phyloP scores from a whole-genome alignment of 2,329 filamentous ascomycete genomes.

The Xylaria sp. region DNA sequence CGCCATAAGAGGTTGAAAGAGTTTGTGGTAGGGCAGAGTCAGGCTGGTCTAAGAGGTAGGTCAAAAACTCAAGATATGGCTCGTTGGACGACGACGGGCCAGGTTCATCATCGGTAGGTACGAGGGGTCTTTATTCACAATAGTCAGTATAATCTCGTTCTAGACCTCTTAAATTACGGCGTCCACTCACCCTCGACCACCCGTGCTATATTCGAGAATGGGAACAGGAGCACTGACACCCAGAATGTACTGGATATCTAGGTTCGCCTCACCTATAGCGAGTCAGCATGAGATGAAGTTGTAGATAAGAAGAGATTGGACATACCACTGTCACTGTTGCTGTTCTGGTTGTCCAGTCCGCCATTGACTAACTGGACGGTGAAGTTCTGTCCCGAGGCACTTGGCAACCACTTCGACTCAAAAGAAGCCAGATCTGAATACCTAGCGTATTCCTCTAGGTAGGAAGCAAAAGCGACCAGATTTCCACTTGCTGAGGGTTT shows the following conservation, averaged over 20 bases:
- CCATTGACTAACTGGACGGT: constrained; percentile 66
- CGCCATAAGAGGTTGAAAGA: constrained; percentile 72
- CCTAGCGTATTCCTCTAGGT: constrained; percentile 60
- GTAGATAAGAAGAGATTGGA: constrained; percentile 27
- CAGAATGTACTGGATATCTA: constrained; percentile 71
- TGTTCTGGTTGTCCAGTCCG: constrained; percentile 61
- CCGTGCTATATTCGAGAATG: constrained; percentile 68
- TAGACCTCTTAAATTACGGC: constrained; percentile 52
- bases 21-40: constrained; percentile 65
- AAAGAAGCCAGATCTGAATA: constrained; percentile 66
- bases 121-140: constrained; percentile 61
- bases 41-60: constrained; percentile 64
- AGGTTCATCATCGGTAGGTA: constrained; percentile 62
- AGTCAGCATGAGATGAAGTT: constrained; percentile 24
- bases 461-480: constrained; percentile 69
- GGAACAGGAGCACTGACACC: constrained; percentile 64
- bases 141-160: constrained; percentile 23
- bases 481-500: constrained; percentile 68
- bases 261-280: constrained; percentile 64
- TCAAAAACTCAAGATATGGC: constrained; percentile 72
- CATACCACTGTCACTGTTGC: constrained; percentile 50
- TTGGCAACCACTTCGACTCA: constrained; percentile 62
- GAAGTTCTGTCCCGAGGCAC: constrained; percentile 64
- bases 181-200: constrained; percentile 57
- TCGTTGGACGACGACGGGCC: constrained; percentile 71